These are phyloP conservation scores for Pueraria montana DNA, from an alignment of 306 rosid species.

Conservation along the genomic window DNA sequence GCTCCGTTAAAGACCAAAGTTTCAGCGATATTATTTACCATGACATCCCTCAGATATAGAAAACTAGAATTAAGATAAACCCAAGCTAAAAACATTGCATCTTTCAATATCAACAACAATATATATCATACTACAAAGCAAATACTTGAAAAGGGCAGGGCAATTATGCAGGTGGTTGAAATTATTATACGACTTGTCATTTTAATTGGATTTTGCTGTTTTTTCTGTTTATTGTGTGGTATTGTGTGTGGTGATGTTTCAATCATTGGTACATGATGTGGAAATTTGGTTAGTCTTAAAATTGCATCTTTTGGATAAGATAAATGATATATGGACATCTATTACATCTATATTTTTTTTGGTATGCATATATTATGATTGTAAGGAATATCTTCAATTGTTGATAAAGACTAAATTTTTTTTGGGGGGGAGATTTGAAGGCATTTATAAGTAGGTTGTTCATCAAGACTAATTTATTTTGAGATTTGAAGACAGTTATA, in stretches of 20 bases:
- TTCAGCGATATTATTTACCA: too few species aligned
- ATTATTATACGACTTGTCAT: not conserved
- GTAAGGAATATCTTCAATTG: too few species aligned
- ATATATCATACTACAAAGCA: not conserved
- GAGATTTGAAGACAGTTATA: too few species aligned
- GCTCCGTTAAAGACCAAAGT: too few species aligned
- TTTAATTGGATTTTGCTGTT: not conserved
- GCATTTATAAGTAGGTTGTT: too few species aligned
- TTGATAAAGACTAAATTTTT: too few species aligned
- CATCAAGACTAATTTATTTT: too few species aligned
- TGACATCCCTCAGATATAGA: not conserved
- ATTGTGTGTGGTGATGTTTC: not conserved
- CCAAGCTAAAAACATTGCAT: not conserved
- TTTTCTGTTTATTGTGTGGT: not conserved
- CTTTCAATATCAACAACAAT: not conserved
- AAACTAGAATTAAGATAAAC: not conserved
- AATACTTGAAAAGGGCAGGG: not conserved
- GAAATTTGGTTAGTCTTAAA: not conserved
- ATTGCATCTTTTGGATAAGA: too few species aligned
- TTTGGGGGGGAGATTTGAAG: too few species aligned
- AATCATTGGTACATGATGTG: not conserved
- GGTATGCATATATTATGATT: too few species aligned
- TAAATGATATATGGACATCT: too few species aligned
- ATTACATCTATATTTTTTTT: too few species aligned
- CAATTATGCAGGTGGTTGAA: not conserved